Base-by-base conservation (phyloP, 139 green algal genomes). In the Bryopsis sp. region DNA sequence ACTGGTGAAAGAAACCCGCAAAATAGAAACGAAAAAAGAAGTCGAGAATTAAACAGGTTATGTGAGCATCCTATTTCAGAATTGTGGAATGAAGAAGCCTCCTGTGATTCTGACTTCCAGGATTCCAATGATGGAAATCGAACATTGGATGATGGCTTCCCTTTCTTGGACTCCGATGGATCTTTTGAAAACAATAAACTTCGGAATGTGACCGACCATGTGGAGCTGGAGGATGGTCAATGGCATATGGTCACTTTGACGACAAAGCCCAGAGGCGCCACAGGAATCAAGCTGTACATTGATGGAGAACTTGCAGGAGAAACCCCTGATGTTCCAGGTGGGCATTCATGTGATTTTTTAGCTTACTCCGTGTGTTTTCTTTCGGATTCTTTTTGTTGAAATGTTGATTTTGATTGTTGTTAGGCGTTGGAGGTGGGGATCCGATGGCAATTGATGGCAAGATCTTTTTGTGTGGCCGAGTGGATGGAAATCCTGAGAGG, bases 161-260 rank as follows among this genome's bases (percentile, higher is more conserved):
- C 8, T 63, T 63, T 33, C 54, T 33, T 63, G 54, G 54, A 63
- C n/a, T 63, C 54, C 26, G 54, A 63, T 29, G 54, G 54, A 11
- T 29, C 19, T 15, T 11, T 63, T 29, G n/a, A 29, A 8, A 29
- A 63, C n/a, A 29, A 63, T 63, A 19, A 35, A 15, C 7, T 36
- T 11, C 15, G 54, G n/a, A 63, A 63, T 34, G 54, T 26, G 11
- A 26, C 26, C 19, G 7, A 73, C 64, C 64, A 61, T 2, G 64
- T 75, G 11, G 50, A 78, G 39, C 65, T 85, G 11, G 58, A 60
- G 43, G 80, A 86, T 61, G 78, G 76, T 5, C 28, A 63, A 29
- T 90, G 85, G 84, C 84, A 90, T 68, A 88, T 89, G 78, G 15
- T 86, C 31, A 85, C 78, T 1, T 34, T 91, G 15, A 74, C 81